phyloP scores from a whole-genome alignment of 108 stramenopile species.

The Fistulifera pelliculosa region DNA sequence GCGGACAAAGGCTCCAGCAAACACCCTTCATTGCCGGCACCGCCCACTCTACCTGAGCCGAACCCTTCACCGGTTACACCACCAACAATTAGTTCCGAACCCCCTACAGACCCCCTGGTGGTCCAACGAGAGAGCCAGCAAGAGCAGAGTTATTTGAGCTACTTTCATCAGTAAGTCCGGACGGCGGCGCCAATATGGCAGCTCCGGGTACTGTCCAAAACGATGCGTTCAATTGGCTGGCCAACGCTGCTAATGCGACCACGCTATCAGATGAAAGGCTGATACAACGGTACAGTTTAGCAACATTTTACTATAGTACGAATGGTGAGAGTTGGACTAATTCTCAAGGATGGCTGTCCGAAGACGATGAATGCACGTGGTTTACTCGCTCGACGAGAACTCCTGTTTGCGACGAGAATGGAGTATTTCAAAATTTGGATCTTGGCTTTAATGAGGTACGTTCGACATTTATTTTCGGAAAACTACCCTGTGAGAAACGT shows the following conservation, averaged over 20 bases:
- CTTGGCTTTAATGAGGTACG: constrained; percentile 1
- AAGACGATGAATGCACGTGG: constrained; percentile 5
- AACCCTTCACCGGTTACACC: too few relatives aligned
- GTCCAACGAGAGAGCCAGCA: not conserved
- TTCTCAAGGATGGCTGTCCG: not conserved
- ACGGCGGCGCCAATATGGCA: not conserved
- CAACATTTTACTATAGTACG: constrained; percentile 12
- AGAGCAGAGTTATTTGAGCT: not conserved
- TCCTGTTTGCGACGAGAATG: not conserved
- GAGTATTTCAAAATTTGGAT: not conserved
- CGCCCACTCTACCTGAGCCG: too few relatives aligned
- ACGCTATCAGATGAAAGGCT: not conserved
- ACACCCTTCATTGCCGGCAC: too few relatives aligned
- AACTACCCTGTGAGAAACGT: too few relatives aligned
- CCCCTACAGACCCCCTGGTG: too few relatives aligned
- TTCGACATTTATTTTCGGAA: too few relatives aligned
- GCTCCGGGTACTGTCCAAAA: not conserved
- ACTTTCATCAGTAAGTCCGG: not conserved
- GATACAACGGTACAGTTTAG: constrained; percentile 9
- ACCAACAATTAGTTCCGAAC: too few relatives aligned
- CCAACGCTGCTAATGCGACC: not conserved
- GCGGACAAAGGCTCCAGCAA: too few relatives aligned
- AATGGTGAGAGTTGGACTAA: constrained; percentile 2
- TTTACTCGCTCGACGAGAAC: not conserved
- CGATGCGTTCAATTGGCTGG: not conserved